Conservation (phyloP, 768 basidiomycete species). For the Pisolithus marmoratus region DNA sequence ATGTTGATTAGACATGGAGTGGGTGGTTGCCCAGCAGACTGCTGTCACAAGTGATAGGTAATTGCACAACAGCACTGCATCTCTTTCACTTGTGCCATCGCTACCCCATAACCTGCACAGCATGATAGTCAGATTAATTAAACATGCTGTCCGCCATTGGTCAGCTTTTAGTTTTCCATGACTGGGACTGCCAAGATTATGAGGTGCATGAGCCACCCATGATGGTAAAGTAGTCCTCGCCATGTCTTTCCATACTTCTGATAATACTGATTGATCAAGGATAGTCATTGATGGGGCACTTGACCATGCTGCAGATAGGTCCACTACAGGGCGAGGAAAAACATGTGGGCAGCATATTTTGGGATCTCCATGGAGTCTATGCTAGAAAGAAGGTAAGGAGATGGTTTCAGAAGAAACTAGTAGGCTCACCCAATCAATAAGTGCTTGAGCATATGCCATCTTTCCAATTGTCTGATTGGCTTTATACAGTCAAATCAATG, state of each 20-base stretch:
- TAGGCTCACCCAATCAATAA: no score
- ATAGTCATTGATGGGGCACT: background rate
- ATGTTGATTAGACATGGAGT: background rate
- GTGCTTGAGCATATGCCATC: no score
- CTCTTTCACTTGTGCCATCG: background rate
- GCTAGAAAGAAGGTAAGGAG: no score
- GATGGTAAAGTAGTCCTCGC: slow-evolving; percentile 10
- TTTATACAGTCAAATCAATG: no score
- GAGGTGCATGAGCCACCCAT: slow-evolving; percentile 21
- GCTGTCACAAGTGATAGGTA: background rate
- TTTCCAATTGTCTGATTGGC: no score
- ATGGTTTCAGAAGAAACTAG: no score
- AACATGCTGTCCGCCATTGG: slow-evolving; percentile 18
- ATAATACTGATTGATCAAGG: background rate
- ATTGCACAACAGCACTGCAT: background rate
- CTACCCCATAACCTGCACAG: slow-evolving; percentile 25
- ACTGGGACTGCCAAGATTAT: slow-evolving; percentile 25
- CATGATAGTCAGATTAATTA: slow-evolving; percentile 23
- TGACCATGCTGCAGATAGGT: slow-evolving; percentile 2
- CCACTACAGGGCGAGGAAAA: background rate
- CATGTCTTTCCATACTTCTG: slow-evolving; percentile 5
- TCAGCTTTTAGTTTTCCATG: slow-evolving; percentile 32
- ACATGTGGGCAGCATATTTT: background rate
- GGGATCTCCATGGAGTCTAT: background rate
- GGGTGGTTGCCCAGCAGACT: background rate